Evolutionary conservation across 176 grass and related monocot species (phyloP).

Genomic region (Zoysia pacifica): DNA sequence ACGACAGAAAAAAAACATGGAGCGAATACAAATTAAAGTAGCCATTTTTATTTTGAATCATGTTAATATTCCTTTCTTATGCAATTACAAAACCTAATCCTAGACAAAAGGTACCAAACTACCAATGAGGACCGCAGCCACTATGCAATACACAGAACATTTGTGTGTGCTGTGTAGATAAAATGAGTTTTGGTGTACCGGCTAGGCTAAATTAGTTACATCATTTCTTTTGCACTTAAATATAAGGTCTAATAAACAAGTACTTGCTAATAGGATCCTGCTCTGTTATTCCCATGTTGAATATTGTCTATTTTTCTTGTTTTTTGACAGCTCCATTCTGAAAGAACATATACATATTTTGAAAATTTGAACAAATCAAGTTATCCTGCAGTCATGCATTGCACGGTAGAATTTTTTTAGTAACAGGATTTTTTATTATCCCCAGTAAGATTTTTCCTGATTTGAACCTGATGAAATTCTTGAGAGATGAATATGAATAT

Average conservation of each 20-base stretch:
- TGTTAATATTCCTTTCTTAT: not conserved
- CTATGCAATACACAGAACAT: not conserved
- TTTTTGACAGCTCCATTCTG: not conserved
- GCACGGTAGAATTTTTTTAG: not conserved
- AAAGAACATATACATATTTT: not conserved
- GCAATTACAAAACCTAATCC: not conserved
- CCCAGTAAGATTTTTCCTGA: not conserved
- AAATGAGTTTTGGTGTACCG: not conserved
- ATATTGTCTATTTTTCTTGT: not conserved
- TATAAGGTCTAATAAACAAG: not conserved
- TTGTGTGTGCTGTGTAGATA: not conserved
- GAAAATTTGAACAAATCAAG: constrained; percentile 14
- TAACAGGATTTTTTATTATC: not conserved
- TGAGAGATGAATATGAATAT: not conserved
- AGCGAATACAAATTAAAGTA: not conserved
- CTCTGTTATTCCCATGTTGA: constrained; percentile 4
- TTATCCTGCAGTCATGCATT: not conserved
- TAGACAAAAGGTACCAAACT: not conserved
- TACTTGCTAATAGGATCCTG: not conserved
- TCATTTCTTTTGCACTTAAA: not conserved
- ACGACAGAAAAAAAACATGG: not conserved
- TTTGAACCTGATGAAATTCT: not conserved
- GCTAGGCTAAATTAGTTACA: not conserved
- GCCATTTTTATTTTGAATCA: not conserved
- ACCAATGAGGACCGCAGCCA: not conserved